Conservation (phyloP, 108 stramenopile species). For the Fistulifera solaris region DNA sequence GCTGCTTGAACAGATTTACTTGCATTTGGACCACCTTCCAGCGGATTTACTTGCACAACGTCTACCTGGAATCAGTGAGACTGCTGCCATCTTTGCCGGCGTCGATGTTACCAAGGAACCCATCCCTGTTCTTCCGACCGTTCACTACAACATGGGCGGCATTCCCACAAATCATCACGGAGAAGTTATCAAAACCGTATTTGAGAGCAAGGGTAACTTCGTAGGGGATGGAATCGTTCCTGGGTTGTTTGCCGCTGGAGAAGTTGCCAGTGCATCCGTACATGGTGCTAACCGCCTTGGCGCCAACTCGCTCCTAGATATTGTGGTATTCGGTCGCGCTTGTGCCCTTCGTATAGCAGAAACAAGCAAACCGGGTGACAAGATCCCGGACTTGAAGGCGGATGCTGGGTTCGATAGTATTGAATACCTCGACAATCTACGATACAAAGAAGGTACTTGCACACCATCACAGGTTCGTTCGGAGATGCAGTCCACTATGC, state of each 20-base stretch:
- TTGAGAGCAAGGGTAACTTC: conserved; percentile 46
- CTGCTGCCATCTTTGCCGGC: conserved; percentile 97
- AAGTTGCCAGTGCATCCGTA: conserved; percentile 96
- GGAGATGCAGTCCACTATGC: conserved; percentile 96
- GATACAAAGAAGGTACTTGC: conserved; percentile 67
- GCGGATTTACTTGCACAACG: conserved; percentile 94
- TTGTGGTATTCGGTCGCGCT: conserved; percentile 99
- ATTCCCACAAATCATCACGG: conserved; percentile 96
- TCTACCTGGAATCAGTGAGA: conserved; percentile 96
- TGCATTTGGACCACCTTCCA: conserved; percentile 98
- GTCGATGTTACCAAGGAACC: conserved; percentile 99
- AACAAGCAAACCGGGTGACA: conserved; percentile 90
- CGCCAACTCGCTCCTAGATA: conserved; percentile 96
- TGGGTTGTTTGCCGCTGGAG: conserved; percentile 97
- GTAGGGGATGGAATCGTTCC: conserved; percentile 81
- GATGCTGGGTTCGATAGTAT: conserved; percentile 86
- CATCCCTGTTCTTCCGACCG: conserved; percentile 92
- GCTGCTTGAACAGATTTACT: conserved; percentile 51
- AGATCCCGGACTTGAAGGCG: conserved; percentile 43
- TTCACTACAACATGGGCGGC: conserved; percentile 94
- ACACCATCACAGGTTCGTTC: conserved; percentile 84
- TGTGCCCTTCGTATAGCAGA: conserved; percentile 94
- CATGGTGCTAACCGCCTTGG: conserved; percentile 99
- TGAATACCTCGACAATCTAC: conserved; percentile 78
- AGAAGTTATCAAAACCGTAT: conserved; percentile 87